Base-by-base conservation (phyloP, 1,284 basidiomycete species). In the Gymnopus androsaceus region DNA sequence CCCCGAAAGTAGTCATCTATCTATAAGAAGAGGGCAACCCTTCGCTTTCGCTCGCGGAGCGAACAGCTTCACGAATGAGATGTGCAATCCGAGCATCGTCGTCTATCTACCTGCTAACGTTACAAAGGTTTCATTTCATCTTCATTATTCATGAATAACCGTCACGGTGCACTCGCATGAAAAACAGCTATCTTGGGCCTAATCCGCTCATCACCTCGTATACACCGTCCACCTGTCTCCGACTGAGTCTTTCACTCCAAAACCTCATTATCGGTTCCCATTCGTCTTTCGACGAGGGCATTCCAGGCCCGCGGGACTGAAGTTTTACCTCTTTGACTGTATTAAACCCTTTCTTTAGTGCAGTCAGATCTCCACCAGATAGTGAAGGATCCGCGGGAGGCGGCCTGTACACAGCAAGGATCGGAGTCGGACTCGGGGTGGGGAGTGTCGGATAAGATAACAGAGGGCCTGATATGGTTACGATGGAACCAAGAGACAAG, bases 191-290 rank as follows among this genome's bases (percentile, higher is more conserved):
- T n/a, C n/a, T n/a, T n/a, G n/a, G n/a, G n/a, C n/a, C 19, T 17
- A 55, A 55, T 28, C 77, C 76, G 50, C 70, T 80, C 79, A 87
- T 78, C 15, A 94, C 86, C 66, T 94, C 89, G 63, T 90, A 94
- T 58, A 93, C 67, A 15, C 87, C 90, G 11, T 87, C 84, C 11
- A 77, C 79, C 56, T 79, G 80, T 63, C 85, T 78, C 62, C 76
- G 80, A 5, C 72, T 77, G 41, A 95, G 72, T 49, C 77, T 72
- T 68, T 86, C 81, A 61, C 90, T 89, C 92, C 93, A 95, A 69
- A 94, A 94, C 57, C 78, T 75, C 90, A 95, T 94, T 46, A 95
- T 80, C 1, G 84, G 84, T 63, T 83, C 80, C 90, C 91, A 94
- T 65, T 94, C 91, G 7, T 83, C 81, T 61, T 74, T 79, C n/a